Base-by-base conservation (phyloP, 345 rosid species). In the Diplotaxis tenuifolia region DNA sequence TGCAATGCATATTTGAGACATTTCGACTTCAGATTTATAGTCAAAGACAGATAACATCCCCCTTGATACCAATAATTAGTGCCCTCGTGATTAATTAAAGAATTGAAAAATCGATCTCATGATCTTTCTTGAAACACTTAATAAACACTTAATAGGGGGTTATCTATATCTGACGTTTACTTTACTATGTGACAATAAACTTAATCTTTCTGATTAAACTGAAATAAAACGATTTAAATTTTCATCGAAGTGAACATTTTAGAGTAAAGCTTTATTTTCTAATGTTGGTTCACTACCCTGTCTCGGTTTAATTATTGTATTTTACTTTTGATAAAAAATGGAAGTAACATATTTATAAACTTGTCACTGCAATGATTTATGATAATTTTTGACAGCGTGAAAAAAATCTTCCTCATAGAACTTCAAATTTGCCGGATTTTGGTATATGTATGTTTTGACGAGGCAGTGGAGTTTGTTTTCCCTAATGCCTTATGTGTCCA, bases 1-100 rank as follows among this genome's bases (percentile, higher is more conserved):
- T 56, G 58, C 32, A 23, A 55, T 69, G 55, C 45, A 18, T 64
- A 54, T 10, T 25, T 16, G 36, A n/a, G 63, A 27, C 63, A 15
- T 29, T 40, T 50, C 4, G 18, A 27, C 15, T 62, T 62, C 52
- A 54, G 40, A 62, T 56, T 68, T 75, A 61, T 75, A 75, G 25
- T 40, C 74, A 67, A 53, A 16, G 5, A 34, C 3, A 10, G 2
- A 32, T 29, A 0, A 29, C 54, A 3, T 68, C 14, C 19, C 54
- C 62, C 60, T 38, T n/a, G 15, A n/a, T n/a, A 29, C 58, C 11
- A 14, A 1, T 16, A 18, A 28, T 27, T n/a, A 15, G 22, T 50
- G 53, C 31, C 54, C 7, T 58, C 29, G 54, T 47, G 21, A n/a
- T n/a, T 45, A 45, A 45, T 42, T 42, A 45, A n/a, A 45, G 50